These are phyloP conservation scores for Xylaria telfairii DNA, from an alignment of 495 filamentous ascomycete species.

Conservation along the genomic window DNA sequence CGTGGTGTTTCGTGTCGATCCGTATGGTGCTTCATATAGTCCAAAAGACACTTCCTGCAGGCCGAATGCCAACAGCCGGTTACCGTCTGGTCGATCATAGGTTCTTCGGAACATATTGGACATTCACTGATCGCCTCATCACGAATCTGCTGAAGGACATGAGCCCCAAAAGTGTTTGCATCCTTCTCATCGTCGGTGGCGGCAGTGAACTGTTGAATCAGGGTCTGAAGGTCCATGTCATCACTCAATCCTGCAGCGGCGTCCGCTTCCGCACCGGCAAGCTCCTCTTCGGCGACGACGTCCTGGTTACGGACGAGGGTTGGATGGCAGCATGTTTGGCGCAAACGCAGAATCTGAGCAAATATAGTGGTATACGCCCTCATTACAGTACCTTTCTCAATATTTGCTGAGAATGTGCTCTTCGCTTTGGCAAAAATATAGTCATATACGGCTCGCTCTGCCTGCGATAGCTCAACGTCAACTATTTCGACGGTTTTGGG, in stretches of 20 bases:
- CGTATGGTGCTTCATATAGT: constrained; percentile 85
- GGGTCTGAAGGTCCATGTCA: constrained; percentile 90
- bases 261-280: constrained; percentile 80
- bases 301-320: constrained; percentile 83
- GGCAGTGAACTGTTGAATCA: constrained; percentile 82
- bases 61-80: constrained; percentile 97
- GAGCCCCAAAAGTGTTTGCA: constrained; percentile 76
- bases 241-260: constrained; percentile 81
- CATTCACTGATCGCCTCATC: constrained; percentile 88
- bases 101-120: constrained; percentile 92
- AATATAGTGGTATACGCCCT: constrained; percentile 96
- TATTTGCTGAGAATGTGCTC: constrained; percentile 78
- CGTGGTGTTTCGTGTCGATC: constrained; percentile 74
- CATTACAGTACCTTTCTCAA: constrained; percentile 89
- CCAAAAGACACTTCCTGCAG: constrained; percentile 86
- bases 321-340: constrained; percentile 95
- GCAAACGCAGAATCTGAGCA: constrained; percentile 91
- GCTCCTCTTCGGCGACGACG: constrained; percentile 86
- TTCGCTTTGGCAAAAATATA: constrained; percentile 85
- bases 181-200: constrained; percentile 69
- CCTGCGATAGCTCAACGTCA: constrained; percentile 79
- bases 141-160: constrained; percentile 88
- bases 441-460: constrained; percentile 90
- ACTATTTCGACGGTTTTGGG: constrained; percentile 80
- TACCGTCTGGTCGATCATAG: constrained; percentile 90